A percentile compares a stretch with the other conserved stretches of the same genome.
Conservation (phyloP, 306 rosid genomes). For the Elaeagnus macrophylla region DNA sequence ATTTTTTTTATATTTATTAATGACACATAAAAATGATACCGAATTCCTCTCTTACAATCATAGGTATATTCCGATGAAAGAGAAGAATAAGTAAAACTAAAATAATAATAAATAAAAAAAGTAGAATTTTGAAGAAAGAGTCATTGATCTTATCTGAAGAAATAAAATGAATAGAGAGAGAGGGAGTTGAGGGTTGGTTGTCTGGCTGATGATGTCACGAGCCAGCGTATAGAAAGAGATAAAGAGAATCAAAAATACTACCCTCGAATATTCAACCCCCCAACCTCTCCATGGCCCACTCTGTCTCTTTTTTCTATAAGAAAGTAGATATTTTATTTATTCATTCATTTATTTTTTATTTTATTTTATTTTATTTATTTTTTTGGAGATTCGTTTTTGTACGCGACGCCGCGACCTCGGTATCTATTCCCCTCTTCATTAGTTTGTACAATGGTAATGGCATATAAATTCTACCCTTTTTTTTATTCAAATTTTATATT, state of each 20-base stretch:
- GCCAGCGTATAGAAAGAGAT: conserved; percentile 34
- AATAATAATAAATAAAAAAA: background rate
- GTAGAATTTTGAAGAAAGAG: background rate
- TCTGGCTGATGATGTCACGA: conserved; percentile 21
- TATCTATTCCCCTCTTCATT: conserved; percentile 5
- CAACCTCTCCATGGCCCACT: background rate
- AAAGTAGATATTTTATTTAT: background rate
- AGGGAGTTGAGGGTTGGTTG: background rate
- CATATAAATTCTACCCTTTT: background rate
- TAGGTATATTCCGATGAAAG: conserved; percentile 19
- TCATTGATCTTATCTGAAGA: conserved; percentile 44
- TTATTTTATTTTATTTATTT: no score
- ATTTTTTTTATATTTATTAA: no score
- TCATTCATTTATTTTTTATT: no score
- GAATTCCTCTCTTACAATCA: background rate
- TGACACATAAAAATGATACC: no score
- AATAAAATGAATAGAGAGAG: background rate
- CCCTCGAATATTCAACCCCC: conserved; percentile 41
- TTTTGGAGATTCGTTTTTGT: conserved; percentile 49
- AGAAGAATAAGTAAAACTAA: background rate
- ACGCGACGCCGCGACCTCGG: conserved; percentile 91
- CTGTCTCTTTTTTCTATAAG: background rate
- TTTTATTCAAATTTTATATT: background rate
- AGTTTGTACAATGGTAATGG: background rate
- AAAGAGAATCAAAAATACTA: conserved; percentile 26